Evolutionary conservation across 1,284 basidiomycete genomes (phyloP).

Genomic region (Ustilago shanxiensis): DNA sequence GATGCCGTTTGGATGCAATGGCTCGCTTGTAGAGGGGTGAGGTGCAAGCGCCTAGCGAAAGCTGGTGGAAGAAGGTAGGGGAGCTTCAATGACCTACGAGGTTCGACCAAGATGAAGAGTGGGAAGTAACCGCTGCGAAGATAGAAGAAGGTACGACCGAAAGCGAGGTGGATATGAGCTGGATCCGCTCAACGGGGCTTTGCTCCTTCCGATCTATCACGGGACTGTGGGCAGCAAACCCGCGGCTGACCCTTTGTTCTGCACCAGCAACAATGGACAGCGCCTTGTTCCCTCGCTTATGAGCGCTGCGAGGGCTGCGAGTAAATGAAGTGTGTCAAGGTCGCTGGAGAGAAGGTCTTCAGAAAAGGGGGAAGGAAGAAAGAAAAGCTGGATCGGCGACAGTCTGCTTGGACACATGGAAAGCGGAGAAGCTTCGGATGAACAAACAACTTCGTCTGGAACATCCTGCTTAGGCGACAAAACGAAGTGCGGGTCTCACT

Average conservation of each 20-base stretch:
- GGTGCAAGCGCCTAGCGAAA: neutral
- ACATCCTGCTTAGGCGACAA: neutral
- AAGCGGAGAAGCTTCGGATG: neutral
- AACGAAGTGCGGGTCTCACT: neutral
- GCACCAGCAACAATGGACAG: neutral
- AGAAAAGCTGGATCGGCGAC: neutral
- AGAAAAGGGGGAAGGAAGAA: neutral
- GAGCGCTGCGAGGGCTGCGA: neutral
- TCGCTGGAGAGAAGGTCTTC: neutral
- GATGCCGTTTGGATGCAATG: neutral
- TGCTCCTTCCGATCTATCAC: neutral
- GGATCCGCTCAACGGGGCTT: neutral
- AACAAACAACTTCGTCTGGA: neutral
- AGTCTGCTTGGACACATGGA: constrained; percentile 3
- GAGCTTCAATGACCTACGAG: neutral
- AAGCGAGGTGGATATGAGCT: neutral
- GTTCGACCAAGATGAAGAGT: neutral
- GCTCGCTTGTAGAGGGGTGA: too few relatives aligned
- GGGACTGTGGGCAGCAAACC: neutral
- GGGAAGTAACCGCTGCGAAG: neutral
- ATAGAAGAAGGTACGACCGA: neutral
- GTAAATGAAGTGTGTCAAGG: neutral
- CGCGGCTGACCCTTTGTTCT: neutral
- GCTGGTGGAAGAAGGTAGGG: neutral
- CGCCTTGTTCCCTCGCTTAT: neutral